phyloP scores from a whole-genome alignment of 192 early-diverging fungal species.

The Thamnidium elegans region DNA sequence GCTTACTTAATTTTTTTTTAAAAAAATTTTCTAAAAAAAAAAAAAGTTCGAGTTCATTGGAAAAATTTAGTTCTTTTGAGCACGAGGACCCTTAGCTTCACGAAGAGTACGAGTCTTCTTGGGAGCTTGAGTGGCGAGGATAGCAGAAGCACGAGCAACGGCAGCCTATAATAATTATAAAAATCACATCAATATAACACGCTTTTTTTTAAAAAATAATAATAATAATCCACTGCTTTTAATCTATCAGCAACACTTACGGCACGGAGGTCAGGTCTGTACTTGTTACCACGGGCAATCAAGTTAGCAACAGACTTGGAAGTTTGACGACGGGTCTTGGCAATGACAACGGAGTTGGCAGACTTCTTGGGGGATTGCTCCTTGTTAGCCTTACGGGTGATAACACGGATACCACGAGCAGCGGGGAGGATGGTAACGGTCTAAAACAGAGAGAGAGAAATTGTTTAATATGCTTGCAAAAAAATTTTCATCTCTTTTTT shows the following conservation, averaged over 20 bases:
- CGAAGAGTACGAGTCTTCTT: slow-evolving; percentile 55
- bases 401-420: slow-evolving; percentile 63
- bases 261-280: slow-evolving; percentile 72
- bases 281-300: slow-evolving; percentile 47
- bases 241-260: slow-evolving; percentile 28
- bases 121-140: slow-evolving; percentile 63
- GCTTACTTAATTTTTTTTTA: too few relatives aligned
- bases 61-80: slow-evolving; percentile 5
- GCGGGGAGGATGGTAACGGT: slow-evolving; percentile 55
- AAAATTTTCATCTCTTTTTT: neutral
- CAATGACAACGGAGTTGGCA: slow-evolving; percentile 50
- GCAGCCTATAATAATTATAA: slow-evolving; percentile 50
- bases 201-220: neutral
- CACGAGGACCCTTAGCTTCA: slow-evolving; percentile 57
- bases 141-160: slow-evolving; percentile 65
- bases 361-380: slow-evolving; percentile 55
- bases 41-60: too few relatives aligned
- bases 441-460: slow-evolving; percentile 42
- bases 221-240: neutral
- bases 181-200: too few relatives aligned
- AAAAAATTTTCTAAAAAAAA: too few relatives aligned
- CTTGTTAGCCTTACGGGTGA: slow-evolving; percentile 55
- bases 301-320: slow-evolving; percentile 64
- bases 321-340: slow-evolving; percentile 61
- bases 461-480: neutral